Percentiles rank a stretch among this genome's conserved stretches.
phyloP scores from a whole-genome alignment of 2,329 filamentous ascomycete species.

The Colletotrichum tamarilloi region DNA sequence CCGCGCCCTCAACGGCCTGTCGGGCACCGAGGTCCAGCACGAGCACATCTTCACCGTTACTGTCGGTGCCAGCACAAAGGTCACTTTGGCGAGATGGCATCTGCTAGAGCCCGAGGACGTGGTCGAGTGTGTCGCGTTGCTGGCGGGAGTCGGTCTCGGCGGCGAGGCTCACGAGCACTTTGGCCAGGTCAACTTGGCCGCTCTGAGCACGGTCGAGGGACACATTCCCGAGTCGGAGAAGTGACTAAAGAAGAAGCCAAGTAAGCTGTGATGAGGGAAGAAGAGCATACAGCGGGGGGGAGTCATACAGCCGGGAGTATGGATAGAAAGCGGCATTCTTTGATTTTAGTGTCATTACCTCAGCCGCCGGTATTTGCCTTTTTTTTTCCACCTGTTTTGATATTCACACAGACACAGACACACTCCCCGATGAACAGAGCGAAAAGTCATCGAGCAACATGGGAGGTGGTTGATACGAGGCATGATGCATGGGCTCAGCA shows the following conservation, averaged over 20 bases:
- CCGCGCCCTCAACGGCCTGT: constrained; percentile 76
- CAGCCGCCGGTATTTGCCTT: not conserved
- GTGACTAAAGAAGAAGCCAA: not conserved
- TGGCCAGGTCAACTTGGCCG: constrained; percentile 67
- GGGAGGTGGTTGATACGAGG: constrained; percentile 18
- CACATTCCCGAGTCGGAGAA: constrained; percentile 52
- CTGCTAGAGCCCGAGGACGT: constrained; percentile 90
- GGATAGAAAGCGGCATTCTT: constrained; percentile 20
- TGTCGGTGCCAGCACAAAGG: constrained; percentile 90
- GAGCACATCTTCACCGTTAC: constrained; percentile 90
- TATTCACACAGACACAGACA: not conserved
- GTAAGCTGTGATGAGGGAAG: constrained; percentile 5
- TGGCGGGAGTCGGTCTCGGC: constrained; percentile 59
- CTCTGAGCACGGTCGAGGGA: constrained; percentile 64
- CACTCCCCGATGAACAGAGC: constrained; percentile 21
- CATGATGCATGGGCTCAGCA: constrained; percentile 32
- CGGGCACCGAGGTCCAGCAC: constrained; percentile 63
- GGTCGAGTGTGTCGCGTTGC: constrained; percentile 72
- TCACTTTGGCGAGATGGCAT: constrained; percentile 91
- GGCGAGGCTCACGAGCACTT: constrained; percentile 53
- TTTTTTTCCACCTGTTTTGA: constrained; percentile 7
- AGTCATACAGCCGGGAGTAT: constrained; percentile 33
- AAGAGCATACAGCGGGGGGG: not conserved
- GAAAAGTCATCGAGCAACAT: constrained; percentile 12
- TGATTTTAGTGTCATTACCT: not conserved